Percentiles rank a stretch among this genome's conserved stretches.
These are phyloP conservation scores for Tolypocladium sp. DNA, from an alignment of 2,329 filamentous ascomycete genomes.

Conservation along the genomic window DNA sequence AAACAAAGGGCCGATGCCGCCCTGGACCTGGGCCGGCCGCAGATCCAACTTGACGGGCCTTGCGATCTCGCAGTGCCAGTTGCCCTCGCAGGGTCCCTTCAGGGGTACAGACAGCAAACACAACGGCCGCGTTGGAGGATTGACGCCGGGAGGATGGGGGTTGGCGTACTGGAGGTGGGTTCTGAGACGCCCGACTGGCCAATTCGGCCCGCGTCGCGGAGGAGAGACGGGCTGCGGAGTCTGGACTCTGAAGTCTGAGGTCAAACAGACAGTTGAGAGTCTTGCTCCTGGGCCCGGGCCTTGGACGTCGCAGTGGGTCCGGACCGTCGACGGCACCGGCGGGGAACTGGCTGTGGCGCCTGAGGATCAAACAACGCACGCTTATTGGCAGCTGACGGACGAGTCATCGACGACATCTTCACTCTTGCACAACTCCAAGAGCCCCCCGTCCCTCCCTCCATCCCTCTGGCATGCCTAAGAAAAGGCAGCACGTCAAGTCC, in stretches of 20 bases:
- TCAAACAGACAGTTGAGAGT: neutral
- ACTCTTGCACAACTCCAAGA: neutral
- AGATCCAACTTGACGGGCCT: neutral
- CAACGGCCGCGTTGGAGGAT: neutral
- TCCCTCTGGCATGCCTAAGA: conserved; percentile 49
- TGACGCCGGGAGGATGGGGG: neutral
- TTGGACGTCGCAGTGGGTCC: neutral
- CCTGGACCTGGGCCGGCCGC: neutral
- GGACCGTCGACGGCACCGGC: neutral
- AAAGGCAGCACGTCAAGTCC: conserved; percentile 45
- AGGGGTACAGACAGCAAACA: neutral
- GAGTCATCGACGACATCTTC: neutral
- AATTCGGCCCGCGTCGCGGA: neutral
- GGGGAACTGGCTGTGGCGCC: conserved; percentile 1
- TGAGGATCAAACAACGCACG: neutral
- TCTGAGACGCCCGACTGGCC: neutral
- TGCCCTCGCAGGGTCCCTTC: neutral
- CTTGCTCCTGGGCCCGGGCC: neutral
- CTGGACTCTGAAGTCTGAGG: neutral
- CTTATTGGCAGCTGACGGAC: neutral
- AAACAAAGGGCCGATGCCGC: neutral
- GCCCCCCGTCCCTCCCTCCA: neutral
- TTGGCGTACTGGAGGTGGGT: neutral
- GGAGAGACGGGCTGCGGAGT: neutral
- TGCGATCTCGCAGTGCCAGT: neutral